Base-by-base conservation (phyloP, 1,139 yeast species). In the Groenewaldozyma auringiensis region DNA sequence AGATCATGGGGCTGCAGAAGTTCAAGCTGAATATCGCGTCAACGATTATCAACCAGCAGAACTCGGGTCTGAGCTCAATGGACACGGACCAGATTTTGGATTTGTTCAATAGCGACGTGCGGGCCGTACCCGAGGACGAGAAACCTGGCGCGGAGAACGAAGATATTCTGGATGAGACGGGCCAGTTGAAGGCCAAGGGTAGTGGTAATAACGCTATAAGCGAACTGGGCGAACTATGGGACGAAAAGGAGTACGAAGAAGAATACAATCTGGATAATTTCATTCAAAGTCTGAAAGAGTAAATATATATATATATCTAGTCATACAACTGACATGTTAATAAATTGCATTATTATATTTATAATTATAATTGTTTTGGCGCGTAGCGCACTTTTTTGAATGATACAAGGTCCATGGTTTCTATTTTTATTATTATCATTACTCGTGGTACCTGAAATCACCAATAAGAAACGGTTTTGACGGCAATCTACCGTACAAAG, bases 21-120 rank as follows among this genome's bases (percentile, higher is more conserved):
- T 94, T 94, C 77, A 94, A 94, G 68, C 83, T 94, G 83, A 92
- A 89, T 62, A 87, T 94, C 61, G 99, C 98, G 0, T 85, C 95
- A 0, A 86, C 96, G 0, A 86, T 94, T 57, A 94, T 94, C 46
- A 89, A 89, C 61, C 99, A 94, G 64, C 98, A 94, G 62, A 94
- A 94, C 63, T 78, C 95, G 9, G 98, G 97, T 0, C 74, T 94
- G 55, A 78, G 87, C 3, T 86, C 96, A 0, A 94, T 94, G 98
- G 97, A 88, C 59, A 89, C 98, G 0, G 89, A 86, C 60, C 97
- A 94, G 66, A 73, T 94, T 51, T 71, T 94, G 45, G 98, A 94
- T 59, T 69, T 94, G 60, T 94, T 94, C 63, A 92, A 85, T 55
- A 20, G 13, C n/a, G 83, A 78, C 25, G 60, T 60, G 3, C 69